Base-by-base conservation (phyloP, 345 rosid genomes). In the Euphorbia lathyris region DNA sequence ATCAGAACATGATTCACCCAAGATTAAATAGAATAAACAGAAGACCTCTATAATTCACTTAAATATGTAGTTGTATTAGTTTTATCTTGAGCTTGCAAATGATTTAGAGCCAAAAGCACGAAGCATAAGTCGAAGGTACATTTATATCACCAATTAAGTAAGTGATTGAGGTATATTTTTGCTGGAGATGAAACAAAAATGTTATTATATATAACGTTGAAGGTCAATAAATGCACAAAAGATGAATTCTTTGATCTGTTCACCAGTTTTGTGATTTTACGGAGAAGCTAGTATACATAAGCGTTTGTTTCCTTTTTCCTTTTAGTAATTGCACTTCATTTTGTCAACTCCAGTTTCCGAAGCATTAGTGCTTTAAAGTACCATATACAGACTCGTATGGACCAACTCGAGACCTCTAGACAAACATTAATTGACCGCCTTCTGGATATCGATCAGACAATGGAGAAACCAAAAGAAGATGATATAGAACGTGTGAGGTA, bases 321-420 rank as follows among this genome's bases (percentile, higher is more conserved):
- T 17, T 14, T 27, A 67, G 60, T 74, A 71, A 60, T 70, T 61
- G 17, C 79, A 71, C 69, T 62, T 48, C 29, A 12, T 68, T 58
- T 70, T 71, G 72, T 72, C 72, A 68, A 47, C 73, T 79, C 58
- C 88, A 94, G 98, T 43, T 90, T 83, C 80, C 86, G 81, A 68
- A 94, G 88, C 73, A 77, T 88, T 71, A 83, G 83, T 52, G 86
- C 86, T 75, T 80, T 94, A 52, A 94, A 87, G 76, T 87, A 91
- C 86, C 90, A 94, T 78, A 84, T 94, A 71, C 96, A 88, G 82
- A 86, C 90, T 71, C 85, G 89, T 72, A 72, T 91, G 70, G 97
- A 94, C 81, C 80, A 65, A 42, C 57, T 94, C 77, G 93, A 88
- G 83, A 78, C 81, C 60, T 83, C 91, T 57, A 88, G 98, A 75